Conservation (phyloP, 1,139 yeast species). For the Yamadazyma sp. region DNA sequence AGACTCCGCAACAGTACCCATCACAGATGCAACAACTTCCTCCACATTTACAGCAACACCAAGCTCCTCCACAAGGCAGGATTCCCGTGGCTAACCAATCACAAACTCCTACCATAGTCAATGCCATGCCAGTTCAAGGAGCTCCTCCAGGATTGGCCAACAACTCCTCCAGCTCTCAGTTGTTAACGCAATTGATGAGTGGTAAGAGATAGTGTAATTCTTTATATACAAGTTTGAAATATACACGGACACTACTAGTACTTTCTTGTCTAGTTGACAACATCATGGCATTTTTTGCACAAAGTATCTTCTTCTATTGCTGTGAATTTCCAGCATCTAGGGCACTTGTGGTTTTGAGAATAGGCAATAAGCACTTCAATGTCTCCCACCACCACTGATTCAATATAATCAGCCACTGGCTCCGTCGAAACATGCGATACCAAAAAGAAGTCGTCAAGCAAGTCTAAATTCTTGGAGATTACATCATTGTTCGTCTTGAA, state of each 20-base stretch:
- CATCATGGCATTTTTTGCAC: slow-evolving; percentile 65
- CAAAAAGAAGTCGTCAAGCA: slow-evolving; percentile 60
- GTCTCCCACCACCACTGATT: slow-evolving; percentile 22
- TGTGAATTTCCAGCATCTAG: slow-evolving; percentile 89
- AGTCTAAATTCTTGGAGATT: slow-evolving; percentile 33
- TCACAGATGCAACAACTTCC: slow-evolving; percentile 16
- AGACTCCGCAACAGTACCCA: slow-evolving; percentile 12
- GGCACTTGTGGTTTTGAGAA: slow-evolving; percentile 61
- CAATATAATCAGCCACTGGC: slow-evolving; percentile 6
- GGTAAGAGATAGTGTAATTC: slow-evolving; percentile 6
- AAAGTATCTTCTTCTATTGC: slow-evolving; percentile 51
- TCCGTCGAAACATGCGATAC: slow-evolving; percentile 53
- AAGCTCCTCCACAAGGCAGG: slow-evolving; percentile 11
- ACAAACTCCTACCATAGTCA: slow-evolving; percentile 17
- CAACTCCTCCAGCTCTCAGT: slow-evolving; percentile 55
- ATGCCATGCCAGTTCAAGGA: slow-evolving; percentile 10
- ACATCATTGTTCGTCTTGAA: slow-evolving; percentile 20
- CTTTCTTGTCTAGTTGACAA: slow-evolving; percentile 12
- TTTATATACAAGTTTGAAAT: too few relatives aligned
- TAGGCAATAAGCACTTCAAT: slow-evolving; percentile 24
- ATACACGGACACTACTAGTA: too few relatives aligned
- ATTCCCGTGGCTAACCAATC: slow-evolving; percentile 2
- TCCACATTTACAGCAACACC: slow-evolving; percentile 11
- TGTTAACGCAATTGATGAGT: slow-evolving; percentile 55
- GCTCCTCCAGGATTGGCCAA: slow-evolving; percentile 15